Evolutionary conservation across 768 basidiomycete genomes (phyloP), one percentile per base, ranked within the genome.

Genomic region (Suillus placidus): DNA sequence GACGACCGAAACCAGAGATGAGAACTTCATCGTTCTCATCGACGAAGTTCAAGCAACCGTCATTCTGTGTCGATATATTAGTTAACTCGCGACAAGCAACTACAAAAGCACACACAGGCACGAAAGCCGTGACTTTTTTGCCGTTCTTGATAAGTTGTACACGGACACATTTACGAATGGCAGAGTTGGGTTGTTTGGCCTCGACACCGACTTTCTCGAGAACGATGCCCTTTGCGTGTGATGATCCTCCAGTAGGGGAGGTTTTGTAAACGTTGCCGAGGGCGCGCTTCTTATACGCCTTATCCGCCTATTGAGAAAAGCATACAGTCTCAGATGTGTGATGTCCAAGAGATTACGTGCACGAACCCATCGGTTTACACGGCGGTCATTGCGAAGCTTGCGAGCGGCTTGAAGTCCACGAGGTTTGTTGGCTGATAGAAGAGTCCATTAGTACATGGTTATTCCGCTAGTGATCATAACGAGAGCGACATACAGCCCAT

Each of bases 111-210:
- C 93, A 71, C 74, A 94, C 94, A 68, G 97, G 97, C 47, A 99
- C 97, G 90, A 99, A 99, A 76, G 97, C 97, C 69, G 97, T 99
- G 78, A 99, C 97, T 81, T 99, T 99, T 91, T 99, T 99, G 71
- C 97, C 97, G 84, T 99, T 99, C 88, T 99, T 99, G 81, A 99
- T 99, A 72, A 99, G 87, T 77, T 99, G 97, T 69, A 99, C 97
- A 84, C 97, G 95, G 72, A 99, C 97, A 85, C 97, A 99, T 81
- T 99, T 99, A 81, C 97, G 95, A 82, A 99, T 99, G 79, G 97
- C 97, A 78, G 97, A 99, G 88, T 99, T 99, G 83, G 97, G 97
- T 82, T 99, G 97, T 84, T 99, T 99, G 78, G 97, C 97, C 85
- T 99, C 97, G 70, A 99, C 97, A 78, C 97, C 97, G 76, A 99